These are phyloP conservation scores for Raddia distichophylla DNA, from an alignment of 176 grass and related monocot species.

Conservation along the genomic window DNA sequence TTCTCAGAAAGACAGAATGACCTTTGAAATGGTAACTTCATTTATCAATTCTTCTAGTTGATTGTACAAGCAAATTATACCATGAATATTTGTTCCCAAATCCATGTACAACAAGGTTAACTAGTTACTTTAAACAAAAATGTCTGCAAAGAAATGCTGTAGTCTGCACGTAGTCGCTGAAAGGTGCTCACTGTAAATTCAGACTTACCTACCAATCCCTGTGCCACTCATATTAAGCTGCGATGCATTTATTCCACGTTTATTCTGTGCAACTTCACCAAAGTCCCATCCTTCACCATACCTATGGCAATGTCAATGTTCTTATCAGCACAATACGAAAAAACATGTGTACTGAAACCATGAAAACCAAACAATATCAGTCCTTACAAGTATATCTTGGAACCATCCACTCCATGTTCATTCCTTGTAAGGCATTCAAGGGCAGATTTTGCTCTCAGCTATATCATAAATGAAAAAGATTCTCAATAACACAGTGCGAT, in stretches of 20 bases:
- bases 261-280: slow-evolving; percentile 81
- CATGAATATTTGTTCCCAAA: background rate
- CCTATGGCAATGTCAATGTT: slow-evolving; percentile 42
- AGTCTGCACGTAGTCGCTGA: background rate
- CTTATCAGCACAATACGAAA: background rate
- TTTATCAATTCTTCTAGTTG: background rate
- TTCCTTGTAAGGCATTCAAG: slow-evolving; percentile 72
- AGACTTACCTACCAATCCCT: slow-evolving; percentile 77
- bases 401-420: slow-evolving; percentile 83
- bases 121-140: slow-evolving; percentile 6
- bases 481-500: background rate
- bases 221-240: slow-evolving; percentile 89
- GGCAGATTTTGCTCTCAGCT: slow-evolving; percentile 82
- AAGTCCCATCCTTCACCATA: slow-evolving; percentile 99
- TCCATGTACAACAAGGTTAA: background rate
- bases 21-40: background rate
- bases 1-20: background rate
- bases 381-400: slow-evolving; percentile 87
- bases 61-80: background rate
- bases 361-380: slow-evolving; percentile 30
- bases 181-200: slow-evolving; percentile 2
- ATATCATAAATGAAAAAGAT: slow-evolving; percentile 37
- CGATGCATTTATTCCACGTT: slow-evolving; percentile 90
- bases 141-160: background rate
- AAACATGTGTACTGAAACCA: slow-evolving; percentile 1